phyloP scores from a whole-genome alignment of 306 rosid genomes.

The Leucaena leucocephala region DNA sequence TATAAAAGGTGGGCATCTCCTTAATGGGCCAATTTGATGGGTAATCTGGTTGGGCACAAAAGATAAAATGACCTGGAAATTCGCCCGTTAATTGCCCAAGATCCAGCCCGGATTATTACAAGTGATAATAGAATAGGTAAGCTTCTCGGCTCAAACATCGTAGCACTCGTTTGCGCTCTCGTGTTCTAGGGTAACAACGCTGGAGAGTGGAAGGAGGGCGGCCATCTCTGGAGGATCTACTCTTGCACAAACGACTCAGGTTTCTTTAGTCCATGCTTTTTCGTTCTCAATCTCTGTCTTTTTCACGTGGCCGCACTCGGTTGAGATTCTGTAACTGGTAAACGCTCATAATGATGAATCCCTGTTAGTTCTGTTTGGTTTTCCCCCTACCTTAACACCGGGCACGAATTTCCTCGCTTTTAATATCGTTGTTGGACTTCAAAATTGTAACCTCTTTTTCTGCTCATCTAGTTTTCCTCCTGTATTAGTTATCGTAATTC shows the following conservation, averaged over 20 bases:
- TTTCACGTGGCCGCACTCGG: neutral
- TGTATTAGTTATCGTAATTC: neutral
- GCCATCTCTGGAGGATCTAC: slow-evolving; percentile 11
- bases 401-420: neutral
- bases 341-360: neutral
- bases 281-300: neutral
- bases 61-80: neutral
- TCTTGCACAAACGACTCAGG: neutral
- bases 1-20: too few relatives aligned
- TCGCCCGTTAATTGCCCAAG: neutral
- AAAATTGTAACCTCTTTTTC: neutral
- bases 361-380: neutral
- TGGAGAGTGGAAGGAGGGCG: neutral
- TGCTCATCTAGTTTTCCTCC: neutral
- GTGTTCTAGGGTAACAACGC: slow-evolving; percentile 20
- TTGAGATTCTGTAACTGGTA: neutral
- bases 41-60: neutral
- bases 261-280: neutral
- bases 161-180: neutral
- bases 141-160: neutral
- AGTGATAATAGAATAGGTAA: neutral
- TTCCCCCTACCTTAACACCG: neutral
- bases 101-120: neutral
- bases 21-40: too few relatives aligned
- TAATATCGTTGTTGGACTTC: neutral